Conservation (phyloP, 306 rosid species). For the Acacia crassicarpa region DNA sequence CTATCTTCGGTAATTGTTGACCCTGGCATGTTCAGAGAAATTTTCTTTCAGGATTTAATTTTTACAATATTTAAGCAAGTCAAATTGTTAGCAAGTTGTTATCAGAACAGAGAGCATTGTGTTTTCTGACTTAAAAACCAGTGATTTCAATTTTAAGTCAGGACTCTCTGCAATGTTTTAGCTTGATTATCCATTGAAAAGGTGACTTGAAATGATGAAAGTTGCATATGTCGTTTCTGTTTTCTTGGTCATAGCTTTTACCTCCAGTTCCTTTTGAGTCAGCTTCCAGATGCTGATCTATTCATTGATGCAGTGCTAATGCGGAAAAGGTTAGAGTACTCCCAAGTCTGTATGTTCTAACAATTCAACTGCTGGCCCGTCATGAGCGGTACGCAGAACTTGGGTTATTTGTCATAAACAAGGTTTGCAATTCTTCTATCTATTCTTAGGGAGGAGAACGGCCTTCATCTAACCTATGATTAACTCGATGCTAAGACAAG, state of each 20-base stretch:
- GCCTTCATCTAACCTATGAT: constrained; percentile 25
- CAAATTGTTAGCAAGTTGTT: constrained; percentile 1
- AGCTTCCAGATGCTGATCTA: constrained; percentile 15
- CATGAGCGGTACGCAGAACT: constrained; percentile 83
- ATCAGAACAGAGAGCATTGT: constrained; percentile 7
- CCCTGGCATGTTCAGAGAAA: neutral
- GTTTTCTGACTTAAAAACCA: constrained; percentile 13
- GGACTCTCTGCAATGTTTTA: neutral
- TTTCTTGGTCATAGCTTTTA: constrained; percentile 19
- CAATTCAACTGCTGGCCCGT: constrained; percentile 74
- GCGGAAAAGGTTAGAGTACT: constrained; percentile 72
- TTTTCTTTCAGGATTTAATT: neutral
- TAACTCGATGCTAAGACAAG: constrained; percentile 27
- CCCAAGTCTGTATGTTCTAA: constrained; percentile 70
- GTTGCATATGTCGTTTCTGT: constrained; percentile 2
- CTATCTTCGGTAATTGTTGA: neutral
- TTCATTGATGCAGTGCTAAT: constrained; percentile 64
- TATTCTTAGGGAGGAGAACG: constrained; percentile 10
- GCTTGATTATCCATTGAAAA: constrained; percentile 16
- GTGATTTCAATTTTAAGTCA: neutral
- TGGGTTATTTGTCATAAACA: constrained; percentile 75
- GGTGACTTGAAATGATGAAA: constrained; percentile 27
- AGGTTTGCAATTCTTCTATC: constrained; percentile 51
- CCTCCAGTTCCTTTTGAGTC: constrained; percentile 1
- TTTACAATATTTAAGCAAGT: neutral